Percentiles rank a stretch among this genome's conserved stretches.
Conservation (phyloP, 2,329 filamentous ascomycete species). For the Pestalotiopsis sp. region DNA sequence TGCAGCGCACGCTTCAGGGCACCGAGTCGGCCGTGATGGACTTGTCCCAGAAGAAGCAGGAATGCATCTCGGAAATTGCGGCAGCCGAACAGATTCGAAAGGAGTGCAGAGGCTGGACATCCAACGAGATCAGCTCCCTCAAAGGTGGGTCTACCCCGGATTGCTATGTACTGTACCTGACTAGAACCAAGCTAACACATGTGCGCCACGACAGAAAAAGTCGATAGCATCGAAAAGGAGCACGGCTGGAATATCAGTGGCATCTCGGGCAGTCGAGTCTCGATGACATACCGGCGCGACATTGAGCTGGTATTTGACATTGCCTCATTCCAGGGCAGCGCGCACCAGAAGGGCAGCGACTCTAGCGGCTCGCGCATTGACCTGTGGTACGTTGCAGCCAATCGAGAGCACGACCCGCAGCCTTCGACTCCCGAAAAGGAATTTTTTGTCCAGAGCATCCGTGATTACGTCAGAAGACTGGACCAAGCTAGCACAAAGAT, state of each 20-base stretch:
- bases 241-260: conserved; percentile 75
- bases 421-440: conserved; percentile 68
- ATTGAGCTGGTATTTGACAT: conserved; percentile 76
- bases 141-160: conserved; percentile 62
- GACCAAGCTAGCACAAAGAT: conserved; percentile 60
- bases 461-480: conserved; percentile 67
- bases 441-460: conserved; percentile 75
- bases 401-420: conserved; percentile 53
- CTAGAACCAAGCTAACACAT: conserved; percentile 37
- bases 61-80: conserved; percentile 73
- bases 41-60: conserved; percentile 67
- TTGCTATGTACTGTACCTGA: not conserved
- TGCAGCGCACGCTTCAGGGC: conserved; percentile 68
- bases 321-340: conserved; percentile 55
- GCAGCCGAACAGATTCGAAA: conserved; percentile 84
- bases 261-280: conserved; percentile 64
- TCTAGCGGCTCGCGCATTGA: conserved; percentile 60
- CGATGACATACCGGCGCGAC: conserved; percentile 73
- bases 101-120: conserved; percentile 87
- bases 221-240: conserved; percentile 65
- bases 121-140: conserved; percentile 76
- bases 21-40: conserved; percentile 68
- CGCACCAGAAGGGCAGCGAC: conserved; percentile 20
- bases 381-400: conserved; percentile 69
- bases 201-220: conserved; percentile 53